These are phyloP conservation scores for Cystoisospora suis DNA, from an alignment of 169 alveolate species.

Conservation along the genomic window DNA sequence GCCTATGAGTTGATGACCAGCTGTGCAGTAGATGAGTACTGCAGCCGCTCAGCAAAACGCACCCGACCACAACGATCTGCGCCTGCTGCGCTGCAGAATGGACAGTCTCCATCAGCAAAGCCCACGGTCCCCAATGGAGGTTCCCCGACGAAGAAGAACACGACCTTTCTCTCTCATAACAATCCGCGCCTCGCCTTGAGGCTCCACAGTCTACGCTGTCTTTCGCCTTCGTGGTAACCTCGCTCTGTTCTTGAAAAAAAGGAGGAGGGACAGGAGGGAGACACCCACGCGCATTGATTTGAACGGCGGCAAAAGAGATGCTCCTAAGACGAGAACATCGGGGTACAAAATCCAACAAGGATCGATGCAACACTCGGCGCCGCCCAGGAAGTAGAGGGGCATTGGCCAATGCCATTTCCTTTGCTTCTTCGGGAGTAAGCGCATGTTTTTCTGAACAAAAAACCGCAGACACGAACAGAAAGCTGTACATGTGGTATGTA, in stretches of 20 bases:
- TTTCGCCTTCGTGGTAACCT: too few species aligned
- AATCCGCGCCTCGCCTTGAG: too few species aligned
- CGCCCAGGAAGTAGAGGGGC: not conserved
- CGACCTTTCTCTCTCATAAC: too few species aligned
- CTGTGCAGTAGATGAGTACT: too few species aligned
- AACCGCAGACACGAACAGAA: too few species aligned
- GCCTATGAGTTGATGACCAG: too few species aligned
- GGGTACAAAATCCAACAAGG: not conserved
- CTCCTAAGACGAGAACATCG: not conserved
- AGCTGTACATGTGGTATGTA: too few species aligned
- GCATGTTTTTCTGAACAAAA: too few species aligned
- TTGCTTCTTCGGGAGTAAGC: too few species aligned
- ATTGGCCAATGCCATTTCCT: not conserved
- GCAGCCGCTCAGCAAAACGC: too few species aligned
- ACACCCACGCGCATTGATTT: not conserved
- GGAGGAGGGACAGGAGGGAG: not conserved
- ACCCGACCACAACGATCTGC: slow-evolving; percentile 3
- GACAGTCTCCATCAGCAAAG: not conserved
- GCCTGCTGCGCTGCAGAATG: not conserved
- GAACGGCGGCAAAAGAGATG: not conserved
- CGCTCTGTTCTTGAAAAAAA: too few species aligned
- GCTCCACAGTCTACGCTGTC: too few species aligned
- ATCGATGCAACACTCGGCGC: not conserved
- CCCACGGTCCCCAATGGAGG: not conserved
- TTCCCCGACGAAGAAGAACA: not conserved